Base-by-base conservation (phyloP, 2,329 filamentous ascomycete species). In the Ophiostoma tasmaniense region DNA sequence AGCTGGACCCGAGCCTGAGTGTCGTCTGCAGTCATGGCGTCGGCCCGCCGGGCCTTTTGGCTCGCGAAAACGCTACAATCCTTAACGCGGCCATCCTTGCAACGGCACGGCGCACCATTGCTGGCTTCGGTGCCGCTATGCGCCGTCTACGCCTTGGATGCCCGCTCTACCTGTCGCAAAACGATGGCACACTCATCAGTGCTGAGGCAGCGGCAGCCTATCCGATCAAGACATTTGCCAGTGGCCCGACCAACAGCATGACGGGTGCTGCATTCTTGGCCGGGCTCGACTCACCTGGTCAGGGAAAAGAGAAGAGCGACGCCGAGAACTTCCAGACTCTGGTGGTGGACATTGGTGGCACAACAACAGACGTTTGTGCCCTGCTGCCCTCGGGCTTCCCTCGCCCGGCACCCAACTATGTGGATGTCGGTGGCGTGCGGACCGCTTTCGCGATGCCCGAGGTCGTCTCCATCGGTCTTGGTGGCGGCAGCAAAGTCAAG, bases 331-430 rank as follows among this genome's bases (percentile, higher is more conserved):
- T 42, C 22, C 25, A 50, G 42, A 45, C 70, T 71, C 79, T 83
- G 67, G 83, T 86, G 0, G 79, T 85, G 3, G 83, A 85, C 73
- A 80, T 86, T 25, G 83, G 84, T 4, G 83, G 84, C 17, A 86
- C 84, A 0, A 86, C 83, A 0, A 80, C 82, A 0, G 83, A 86
- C 69, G 80, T 83, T 6, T 82, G 84, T 4, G 73, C 83, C 0
- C 71, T 86, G 4, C 14, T 84, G 76, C 66, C 82, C 2, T 83
- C 77, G 42, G 82, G 82, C 0, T 79, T 84, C 28, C 83, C 83
- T 0, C 78, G 81, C 50, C 79, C 81, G 72, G 80, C 81, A 25
- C 55, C 55, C 14, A 61, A 61, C 55, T 61, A 64, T 37, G 61
- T 64, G 30, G 61, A 64, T 35, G 61, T 64, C 61, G 61, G 61